Evolutionary conservation across 83 land plant genomes (phyloP), one percentile per base, ranked within the genome.

Genomic region (Diphasiastrum complanatum): DNA sequence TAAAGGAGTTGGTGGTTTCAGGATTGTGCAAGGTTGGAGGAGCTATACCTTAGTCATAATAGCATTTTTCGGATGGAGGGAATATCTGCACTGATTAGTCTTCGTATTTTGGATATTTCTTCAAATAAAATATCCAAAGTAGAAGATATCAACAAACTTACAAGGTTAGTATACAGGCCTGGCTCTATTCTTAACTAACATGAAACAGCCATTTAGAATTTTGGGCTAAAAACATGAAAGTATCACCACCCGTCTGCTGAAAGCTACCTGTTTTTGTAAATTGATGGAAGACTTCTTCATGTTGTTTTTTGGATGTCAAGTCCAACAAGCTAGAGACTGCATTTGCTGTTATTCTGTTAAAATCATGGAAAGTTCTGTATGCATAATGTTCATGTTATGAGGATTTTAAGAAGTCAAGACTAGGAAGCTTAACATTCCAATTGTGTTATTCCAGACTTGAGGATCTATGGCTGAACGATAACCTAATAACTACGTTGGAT

Each of bases 391-490:
- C n/a, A n/a, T n/a, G n/a, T n/a, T n/a, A n/a, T n/a, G n/a, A n/a
- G n/a, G n/a, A n/a, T n/a, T n/a, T n/a, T n/a, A n/a, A n/a, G n/a
- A n/a, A n/a, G n/a, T n/a, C n/a, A n/a, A n/a, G n/a, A n/a, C n/a
- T 20, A 49, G 6, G 6, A 8, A 49, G 20, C 52, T 49, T 54
- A 5, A 25, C 6, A n/a, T 54, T 54, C 25, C 33, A 18, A 10
- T 54, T 14, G 33, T 25, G 3, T 14, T 49, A 49, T 49, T n/a
- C n/a, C 84, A 92, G 98, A 52, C 71, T 92, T 49, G 96, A 88
- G 63, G 98, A 92, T 54, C 60, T 92, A 26, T 92, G 98, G 98
- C 87, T 92, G n/a, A 92, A 92, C 72, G 91, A 92, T 58, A 92
- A 92, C 67, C 78, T 73, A 53, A 85, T 92, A 47, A 75, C 73